Evolutionary conservation across 1,284 basidiomycete genomes (phyloP).

Genomic region (Cryptococcus sp.): DNA sequence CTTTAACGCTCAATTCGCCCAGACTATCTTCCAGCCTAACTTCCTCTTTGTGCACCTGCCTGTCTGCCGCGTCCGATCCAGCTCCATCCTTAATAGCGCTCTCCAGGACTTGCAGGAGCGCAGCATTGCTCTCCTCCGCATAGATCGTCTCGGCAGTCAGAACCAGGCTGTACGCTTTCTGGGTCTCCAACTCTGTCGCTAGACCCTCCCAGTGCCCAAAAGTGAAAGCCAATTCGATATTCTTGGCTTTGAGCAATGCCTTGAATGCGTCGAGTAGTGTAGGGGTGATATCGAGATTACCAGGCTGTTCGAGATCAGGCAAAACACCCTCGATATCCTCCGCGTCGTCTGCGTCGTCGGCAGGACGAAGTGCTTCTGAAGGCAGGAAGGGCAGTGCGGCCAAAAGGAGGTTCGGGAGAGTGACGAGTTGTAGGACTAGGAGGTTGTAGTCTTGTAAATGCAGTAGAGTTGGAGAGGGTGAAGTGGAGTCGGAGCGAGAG

Average conservation of each 20-base stretch:
- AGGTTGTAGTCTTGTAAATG: slow-evolving; percentile 93
- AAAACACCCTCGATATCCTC: slow-evolving; percentile 55
- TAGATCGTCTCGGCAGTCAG: slow-evolving; percentile 95
- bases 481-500: slow-evolving; percentile 12
- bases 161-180: slow-evolving; percentile 65
- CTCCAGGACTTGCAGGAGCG: slow-evolving; percentile 62
- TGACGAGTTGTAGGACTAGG: slow-evolving; percentile 77
- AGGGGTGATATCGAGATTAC: slow-evolving; percentile 62
- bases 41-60: slow-evolving; percentile 7
- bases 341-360: slow-evolving; percentile 44
- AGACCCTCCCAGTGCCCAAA: slow-evolving; percentile 72
- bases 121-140: slow-evolving; percentile 65
- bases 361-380: slow-evolving; percentile 16
- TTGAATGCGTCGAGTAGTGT: slow-evolving; percentile 68
- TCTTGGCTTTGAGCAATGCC: slow-evolving; percentile 59
- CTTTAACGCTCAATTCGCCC: slow-evolving; percentile 26
- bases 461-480: slow-evolving; percentile 57
- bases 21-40: slow-evolving; percentile 34
- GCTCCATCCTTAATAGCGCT: slow-evolving; percentile 12
- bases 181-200: slow-evolving; percentile 15
- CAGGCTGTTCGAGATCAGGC: slow-evolving; percentile 29
- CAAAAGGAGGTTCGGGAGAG: slow-evolving; percentile 84
- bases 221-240: slow-evolving; percentile 72
- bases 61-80: slow-evolving; percentile 1
- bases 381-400: slow-evolving; percentile 52